These are phyloP conservation scores for Phytophthora sansomeana DNA, from an alignment of 352 stramenopile genomes.

Conservation along the genomic window DNA sequence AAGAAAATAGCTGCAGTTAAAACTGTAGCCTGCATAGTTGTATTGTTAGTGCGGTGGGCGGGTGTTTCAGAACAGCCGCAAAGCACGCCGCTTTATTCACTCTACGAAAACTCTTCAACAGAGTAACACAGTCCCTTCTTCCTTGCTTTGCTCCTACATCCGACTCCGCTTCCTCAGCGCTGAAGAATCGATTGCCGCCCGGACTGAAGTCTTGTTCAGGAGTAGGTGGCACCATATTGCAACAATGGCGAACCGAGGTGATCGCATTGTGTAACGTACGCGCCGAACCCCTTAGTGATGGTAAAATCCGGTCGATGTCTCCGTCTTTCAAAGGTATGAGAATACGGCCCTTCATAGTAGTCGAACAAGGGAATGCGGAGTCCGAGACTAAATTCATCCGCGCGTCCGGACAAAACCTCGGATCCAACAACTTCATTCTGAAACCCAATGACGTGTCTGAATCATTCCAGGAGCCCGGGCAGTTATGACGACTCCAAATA, in stretches of 20 bases:
- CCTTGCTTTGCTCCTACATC: no score
- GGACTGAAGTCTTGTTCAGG: no score
- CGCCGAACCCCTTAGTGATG: neutral
- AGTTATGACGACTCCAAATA: conserved; percentile 24
- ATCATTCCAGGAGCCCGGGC: conserved; percentile 15
- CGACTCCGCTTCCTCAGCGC: no score
- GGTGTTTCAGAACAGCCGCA: no score
- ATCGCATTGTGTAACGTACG: conserved; percentile 15
- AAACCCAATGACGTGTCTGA: conserved; percentile 4
- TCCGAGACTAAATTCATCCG: conserved; percentile 2
- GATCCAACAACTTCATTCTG: neutral
- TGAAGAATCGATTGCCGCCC: no score
- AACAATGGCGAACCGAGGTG: conserved; percentile 7
- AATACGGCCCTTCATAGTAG: neutral
- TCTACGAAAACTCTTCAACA: no score
- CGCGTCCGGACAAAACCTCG: neutral
- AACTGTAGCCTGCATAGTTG: no score
- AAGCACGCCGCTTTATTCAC: no score
- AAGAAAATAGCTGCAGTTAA: no score
- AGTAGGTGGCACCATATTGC: no score
- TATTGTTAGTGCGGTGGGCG: no score
- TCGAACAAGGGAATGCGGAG: conserved; percentile 8
- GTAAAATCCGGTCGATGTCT: neutral
- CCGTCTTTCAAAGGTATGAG: conserved; percentile 9
- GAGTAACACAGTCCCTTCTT: no score